Percentiles rank a stretch among this genome's conserved stretches.
Evolutionary conservation across 352 stramenopile species (phyloP).

Genomic region (Phytophthora macrochlamydospora): DNA sequence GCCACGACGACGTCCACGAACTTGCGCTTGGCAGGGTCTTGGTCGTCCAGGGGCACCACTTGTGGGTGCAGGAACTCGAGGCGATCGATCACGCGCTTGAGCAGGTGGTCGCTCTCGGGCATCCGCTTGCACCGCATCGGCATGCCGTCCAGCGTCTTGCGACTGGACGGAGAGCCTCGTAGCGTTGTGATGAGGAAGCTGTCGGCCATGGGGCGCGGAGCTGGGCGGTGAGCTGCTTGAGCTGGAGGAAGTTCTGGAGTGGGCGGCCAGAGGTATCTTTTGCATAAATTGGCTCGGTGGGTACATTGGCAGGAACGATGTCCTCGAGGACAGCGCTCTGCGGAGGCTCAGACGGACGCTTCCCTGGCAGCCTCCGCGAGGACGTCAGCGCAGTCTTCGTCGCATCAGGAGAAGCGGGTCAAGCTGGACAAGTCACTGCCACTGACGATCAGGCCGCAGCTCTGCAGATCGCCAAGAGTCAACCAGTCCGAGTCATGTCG

Average conservation of each 20-base stretch:
- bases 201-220: not conserved
- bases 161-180: slow-evolving; percentile 3
- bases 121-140: slow-evolving; percentile 11
- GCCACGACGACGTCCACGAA: slow-evolving; percentile 14
- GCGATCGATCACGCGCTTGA: not conserved
- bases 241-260: not conserved
- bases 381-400: too few relatives aligned
- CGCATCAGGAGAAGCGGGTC: too few relatives aligned
- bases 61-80: slow-evolving; percentile 18
- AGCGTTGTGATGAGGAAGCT: slow-evolving; percentile 16
- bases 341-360: not conserved
- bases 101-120: slow-evolving; percentile 16
- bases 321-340: too few relatives aligned
- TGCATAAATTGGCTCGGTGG: slow-evolving; percentile 6
- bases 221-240: slow-evolving; percentile 4
- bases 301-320: slow-evolving; percentile 1
- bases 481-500: too few relatives aligned
- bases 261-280: not conserved
- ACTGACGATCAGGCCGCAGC: too few relatives aligned
- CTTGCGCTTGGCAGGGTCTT: slow-evolving; percentile 45
- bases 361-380: too few relatives aligned
- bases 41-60: slow-evolving; percentile 25
- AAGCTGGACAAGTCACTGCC: too few relatives aligned
- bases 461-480: too few relatives aligned
- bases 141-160: slow-evolving; percentile 9